A percentile compares a stretch with the other conserved stretches of the same genome.
Conservation (phyloP, 768 basidiomycete species). For the Phallus indusiatus region DNA sequence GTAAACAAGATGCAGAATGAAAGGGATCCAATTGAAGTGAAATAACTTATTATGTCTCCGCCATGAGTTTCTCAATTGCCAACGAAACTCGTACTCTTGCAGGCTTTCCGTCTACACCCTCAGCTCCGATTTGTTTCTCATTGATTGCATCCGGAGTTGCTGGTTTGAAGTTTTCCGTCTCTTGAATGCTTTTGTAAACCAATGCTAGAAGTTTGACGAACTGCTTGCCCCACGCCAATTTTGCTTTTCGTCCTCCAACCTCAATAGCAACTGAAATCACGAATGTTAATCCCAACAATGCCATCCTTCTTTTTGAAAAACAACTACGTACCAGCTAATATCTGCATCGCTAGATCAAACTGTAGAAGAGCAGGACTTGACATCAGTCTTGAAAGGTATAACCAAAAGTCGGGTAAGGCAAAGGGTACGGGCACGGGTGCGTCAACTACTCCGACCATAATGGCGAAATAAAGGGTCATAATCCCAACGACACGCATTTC, state of each 20-base stretch:
- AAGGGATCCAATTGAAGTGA: background rate
- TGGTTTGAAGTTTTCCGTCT: slow-evolving; percentile 15
- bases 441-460: slow-evolving; percentile 35
- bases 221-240: slow-evolving; percentile 63
- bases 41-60: background rate
- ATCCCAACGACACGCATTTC: slow-evolving; percentile 62
- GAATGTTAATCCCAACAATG: slow-evolving; percentile 1
- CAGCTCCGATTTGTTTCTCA: slow-evolving; percentile 46
- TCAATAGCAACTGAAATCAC: slow-evolving; percentile 51
- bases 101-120: slow-evolving; percentile 49
- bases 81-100: slow-evolving; percentile 55
- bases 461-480: slow-evolving; percentile 79
- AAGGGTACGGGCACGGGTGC: slow-evolving; percentile 44
- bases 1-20: background rate
- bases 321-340: slow-evolving; percentile 52
- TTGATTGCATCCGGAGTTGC: slow-evolving; percentile 9
- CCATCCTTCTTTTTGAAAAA: background rate
- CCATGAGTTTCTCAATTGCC: slow-evolving; percentile 43
- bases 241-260: slow-evolving; percentile 54
- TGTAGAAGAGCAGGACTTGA: slow-evolving; percentile 41
- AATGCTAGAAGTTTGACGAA: slow-evolving; percentile 66
- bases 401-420: slow-evolving; percentile 59
- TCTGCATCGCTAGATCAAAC: slow-evolving; percentile 51
- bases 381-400: slow-evolving; percentile 59
- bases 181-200: slow-evolving; percentile 48